Conservation (phyloP, 1,284 basidiomycete species). For the Cutaneotrichosporon mucoides region DNA sequence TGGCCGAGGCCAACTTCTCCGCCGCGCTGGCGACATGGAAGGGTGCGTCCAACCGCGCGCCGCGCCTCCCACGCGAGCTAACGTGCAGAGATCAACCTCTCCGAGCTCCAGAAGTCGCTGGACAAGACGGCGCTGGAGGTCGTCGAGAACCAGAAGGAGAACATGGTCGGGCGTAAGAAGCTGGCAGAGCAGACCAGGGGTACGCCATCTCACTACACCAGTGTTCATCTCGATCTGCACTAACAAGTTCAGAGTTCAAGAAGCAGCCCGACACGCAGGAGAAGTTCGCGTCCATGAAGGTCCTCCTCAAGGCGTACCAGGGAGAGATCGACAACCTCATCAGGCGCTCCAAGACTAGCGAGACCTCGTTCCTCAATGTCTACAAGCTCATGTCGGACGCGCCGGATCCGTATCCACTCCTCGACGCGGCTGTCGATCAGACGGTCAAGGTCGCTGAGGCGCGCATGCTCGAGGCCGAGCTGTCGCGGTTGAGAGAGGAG, state of each 20-base stretch:
- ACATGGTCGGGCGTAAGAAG: slow-evolving; percentile 83
- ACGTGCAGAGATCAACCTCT: slow-evolving; percentile 70
- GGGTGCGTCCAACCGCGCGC: slow-evolving; percentile 53
- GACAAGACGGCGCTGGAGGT: slow-evolving; percentile 86
- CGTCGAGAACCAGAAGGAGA: slow-evolving; percentile 97
- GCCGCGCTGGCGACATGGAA: slow-evolving; percentile 82
- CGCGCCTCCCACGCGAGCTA: neutral
- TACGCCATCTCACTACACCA: slow-evolving; percentile 34
- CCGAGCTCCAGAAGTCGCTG: slow-evolving; percentile 85
- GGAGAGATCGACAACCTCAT: slow-evolving; percentile 93
- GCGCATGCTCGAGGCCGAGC: slow-evolving; percentile 65
- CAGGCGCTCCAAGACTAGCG: slow-evolving; percentile 81
- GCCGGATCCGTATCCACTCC: slow-evolving; percentile 90
- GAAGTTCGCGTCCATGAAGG: slow-evolving; percentile 79
- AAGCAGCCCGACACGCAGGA: slow-evolving; percentile 77
- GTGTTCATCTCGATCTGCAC: neutral
- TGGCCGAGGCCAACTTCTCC: slow-evolving; percentile 63
- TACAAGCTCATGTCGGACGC: slow-evolving; percentile 92
- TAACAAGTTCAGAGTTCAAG: slow-evolving; percentile 71
- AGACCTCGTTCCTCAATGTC: slow-evolving; percentile 87
- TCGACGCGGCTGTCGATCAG: slow-evolving; percentile 91
- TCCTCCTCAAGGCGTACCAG: slow-evolving; percentile 90
- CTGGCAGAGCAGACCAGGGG: slow-evolving; percentile 91
- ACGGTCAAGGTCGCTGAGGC: slow-evolving; percentile 80
- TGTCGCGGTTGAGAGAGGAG: slow-evolving; percentile 68